phyloP scores from a whole-genome alignment of 352 stramenopile species.

The Blastocystis sp. region DNA sequence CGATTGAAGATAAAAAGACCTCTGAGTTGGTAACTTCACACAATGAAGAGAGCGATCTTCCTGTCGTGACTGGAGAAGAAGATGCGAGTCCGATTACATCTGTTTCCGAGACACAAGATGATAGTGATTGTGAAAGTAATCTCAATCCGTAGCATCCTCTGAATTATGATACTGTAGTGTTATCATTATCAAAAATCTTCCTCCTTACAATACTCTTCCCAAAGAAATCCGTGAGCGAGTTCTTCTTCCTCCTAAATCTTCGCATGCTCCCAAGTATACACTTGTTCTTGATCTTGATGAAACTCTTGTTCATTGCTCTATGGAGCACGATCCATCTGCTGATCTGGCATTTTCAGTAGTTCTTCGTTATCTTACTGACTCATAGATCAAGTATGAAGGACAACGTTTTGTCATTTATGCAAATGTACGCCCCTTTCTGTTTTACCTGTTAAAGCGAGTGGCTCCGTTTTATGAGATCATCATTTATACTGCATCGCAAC shows the following conservation, averaged over 20 bases:
- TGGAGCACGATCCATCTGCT: neutral
- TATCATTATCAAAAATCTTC: constrained; percentile 51
- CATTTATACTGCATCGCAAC: constrained; percentile 47
- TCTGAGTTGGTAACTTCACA: neutral
- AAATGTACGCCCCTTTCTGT: constrained; percentile 33
- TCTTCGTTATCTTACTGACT: neutral
- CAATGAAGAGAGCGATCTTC: neutral
- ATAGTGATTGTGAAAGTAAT: neutral
- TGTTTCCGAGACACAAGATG: neutral
- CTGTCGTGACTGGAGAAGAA: neutral
- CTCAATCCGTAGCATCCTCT: neutral
- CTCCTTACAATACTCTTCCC: neutral
- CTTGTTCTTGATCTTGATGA: constrained; percentile 49
- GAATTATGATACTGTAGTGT: neutral
- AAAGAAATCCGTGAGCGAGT: neutral
- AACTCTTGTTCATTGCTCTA: constrained; percentile 56
- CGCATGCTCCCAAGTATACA: neutral
- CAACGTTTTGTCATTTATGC: neutral
- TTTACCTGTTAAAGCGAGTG: constrained; percentile 35
- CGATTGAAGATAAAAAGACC: constrained; percentile 6
- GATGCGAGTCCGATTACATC: neutral
- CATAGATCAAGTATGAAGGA: neutral
- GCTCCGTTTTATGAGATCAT: constrained; percentile 32
- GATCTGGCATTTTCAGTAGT: constrained; percentile 28
- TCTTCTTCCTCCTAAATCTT: neutral